Conservation (phyloP, 1,284 basidiomycete genomes). For the Malassezia nana region DNA sequence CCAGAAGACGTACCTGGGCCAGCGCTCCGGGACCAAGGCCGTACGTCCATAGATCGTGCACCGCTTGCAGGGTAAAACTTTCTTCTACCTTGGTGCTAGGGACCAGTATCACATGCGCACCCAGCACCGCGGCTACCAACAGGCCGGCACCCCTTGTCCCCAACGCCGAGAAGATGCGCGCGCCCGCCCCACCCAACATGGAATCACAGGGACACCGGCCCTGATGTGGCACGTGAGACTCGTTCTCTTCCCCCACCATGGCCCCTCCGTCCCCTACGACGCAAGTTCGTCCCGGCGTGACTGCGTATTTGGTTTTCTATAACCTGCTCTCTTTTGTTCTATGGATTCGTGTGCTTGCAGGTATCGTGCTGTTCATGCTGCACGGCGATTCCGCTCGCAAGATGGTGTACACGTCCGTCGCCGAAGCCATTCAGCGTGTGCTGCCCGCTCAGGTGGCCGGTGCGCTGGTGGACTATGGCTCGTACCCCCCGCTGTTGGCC, state of each 20-base stretch:
- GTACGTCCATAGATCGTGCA: constrained; percentile 73
- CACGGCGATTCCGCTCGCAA: constrained; percentile 2
- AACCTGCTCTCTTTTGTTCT: constrained; percentile 13
- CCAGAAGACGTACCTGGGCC: neutral
- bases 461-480: constrained; percentile 20
- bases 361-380: constrained; percentile 4
- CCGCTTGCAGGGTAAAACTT: constrained; percentile 85
- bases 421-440: constrained; percentile 9
- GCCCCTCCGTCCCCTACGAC: neutral
- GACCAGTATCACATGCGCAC: constrained; percentile 23
- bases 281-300: neutral
- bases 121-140: neutral
- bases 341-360: constrained; percentile 14
- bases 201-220: neutral
- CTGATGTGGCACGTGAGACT: neutral
- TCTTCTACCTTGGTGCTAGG: constrained; percentile 97
- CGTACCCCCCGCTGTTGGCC: constrained; percentile 23
- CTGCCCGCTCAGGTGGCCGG: constrained; percentile 26
- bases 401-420: neutral
- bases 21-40: constrained; percentile 52
- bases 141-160: too few species aligned
- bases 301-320: constrained; percentile 10
- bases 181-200: too few species aligned
- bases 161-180: too few species aligned
- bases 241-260: neutral